phyloP scores from a whole-genome alignment of 345 rosid genomes.

The Citrus sp. region DNA sequence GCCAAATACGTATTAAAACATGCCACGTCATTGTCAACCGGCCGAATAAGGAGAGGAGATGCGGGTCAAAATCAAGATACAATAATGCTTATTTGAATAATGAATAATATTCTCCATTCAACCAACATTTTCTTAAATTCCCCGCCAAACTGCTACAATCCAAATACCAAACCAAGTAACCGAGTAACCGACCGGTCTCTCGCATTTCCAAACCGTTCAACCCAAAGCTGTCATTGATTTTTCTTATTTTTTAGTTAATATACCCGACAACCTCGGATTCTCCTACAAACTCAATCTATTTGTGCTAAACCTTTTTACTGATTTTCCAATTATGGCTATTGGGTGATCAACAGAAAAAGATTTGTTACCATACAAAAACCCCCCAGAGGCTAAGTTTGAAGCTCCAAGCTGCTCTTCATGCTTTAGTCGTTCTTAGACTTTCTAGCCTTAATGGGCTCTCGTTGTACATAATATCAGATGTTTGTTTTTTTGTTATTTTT shows the following conservation, averaged over 20 bases:
- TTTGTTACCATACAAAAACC: neutral
- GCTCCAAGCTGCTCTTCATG: neutral
- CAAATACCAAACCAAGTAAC: neutral
- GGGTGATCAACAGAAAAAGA: neutral
- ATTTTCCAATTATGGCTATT: slow-evolving; percentile 14
- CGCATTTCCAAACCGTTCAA: neutral
- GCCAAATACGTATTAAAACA: neutral
- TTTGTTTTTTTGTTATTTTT: no score
- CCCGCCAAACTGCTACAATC: neutral
- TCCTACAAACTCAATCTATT: slow-evolving; percentile 12
- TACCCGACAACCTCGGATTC: slow-evolving; percentile 31
- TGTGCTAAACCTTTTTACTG: neutral
- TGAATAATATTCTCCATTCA: neutral
- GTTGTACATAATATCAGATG: no score
- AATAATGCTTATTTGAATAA: neutral
- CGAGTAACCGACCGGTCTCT: neutral
- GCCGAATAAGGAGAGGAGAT: neutral
- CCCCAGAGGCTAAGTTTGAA: neutral
- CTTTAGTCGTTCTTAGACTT: neutral
- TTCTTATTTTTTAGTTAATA: neutral
- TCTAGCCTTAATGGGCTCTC: neutral
- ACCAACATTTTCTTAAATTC: neutral
- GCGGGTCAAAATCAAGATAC: neutral
- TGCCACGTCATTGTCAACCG: neutral
- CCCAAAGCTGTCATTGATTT: neutral